A percentile compares a stretch with the other conserved stretches of the same genome.
phyloP scores from a whole-genome alignment of 441 rosid species.

The Mallotus repandus region DNA sequence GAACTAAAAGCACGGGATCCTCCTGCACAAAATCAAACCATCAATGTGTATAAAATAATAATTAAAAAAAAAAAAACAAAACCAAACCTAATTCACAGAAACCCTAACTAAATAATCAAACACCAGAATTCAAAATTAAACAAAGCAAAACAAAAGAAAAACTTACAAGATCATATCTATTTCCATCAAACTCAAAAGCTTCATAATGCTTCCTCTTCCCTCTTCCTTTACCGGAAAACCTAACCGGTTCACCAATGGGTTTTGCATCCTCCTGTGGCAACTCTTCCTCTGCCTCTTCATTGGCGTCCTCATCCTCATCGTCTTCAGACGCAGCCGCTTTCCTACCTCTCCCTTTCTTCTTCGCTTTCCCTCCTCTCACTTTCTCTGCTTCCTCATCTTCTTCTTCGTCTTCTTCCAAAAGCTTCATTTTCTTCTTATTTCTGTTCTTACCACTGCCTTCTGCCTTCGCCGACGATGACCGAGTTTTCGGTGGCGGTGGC shows the following conservation, averaged over 20 bases:
- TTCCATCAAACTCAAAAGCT: conserved; percentile 79
- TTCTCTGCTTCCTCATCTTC: conserved; percentile 16
- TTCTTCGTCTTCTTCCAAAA: conserved; percentile 24
- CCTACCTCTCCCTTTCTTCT: conserved; percentile 31
- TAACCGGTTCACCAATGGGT: conserved; percentile 62
- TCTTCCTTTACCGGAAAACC: conserved; percentile 76
- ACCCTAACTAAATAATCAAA: not conserved
- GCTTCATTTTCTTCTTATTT: conserved; percentile 36
- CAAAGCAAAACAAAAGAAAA: no score
- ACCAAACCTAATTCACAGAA: conserved; percentile 8
- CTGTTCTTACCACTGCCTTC: conserved; percentile 39
- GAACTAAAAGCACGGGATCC: conserved; percentile 83
- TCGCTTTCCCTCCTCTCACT: conserved; percentile 39
- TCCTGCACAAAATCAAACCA: conserved; percentile 42
- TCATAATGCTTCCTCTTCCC: conserved; percentile 53
- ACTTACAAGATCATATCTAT: conserved; percentile 77
- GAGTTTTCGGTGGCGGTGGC: conserved; percentile 32
- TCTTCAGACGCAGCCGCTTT: conserved; percentile 24
- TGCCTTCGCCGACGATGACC: conserved; percentile 26
- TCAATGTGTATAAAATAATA: no score
- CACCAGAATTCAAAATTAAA: no score
- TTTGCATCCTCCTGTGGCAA: conserved; percentile 69
- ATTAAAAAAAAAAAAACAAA: not conserved
- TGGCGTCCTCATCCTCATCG: conserved; percentile 19
- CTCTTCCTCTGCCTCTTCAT: conserved; percentile 54